Evolutionary conservation across 2,329 filamentous ascomycete genomes (phyloP), one percentile per base, ranked within the genome.

Genomic region (Monosporascus sp.): DNA sequence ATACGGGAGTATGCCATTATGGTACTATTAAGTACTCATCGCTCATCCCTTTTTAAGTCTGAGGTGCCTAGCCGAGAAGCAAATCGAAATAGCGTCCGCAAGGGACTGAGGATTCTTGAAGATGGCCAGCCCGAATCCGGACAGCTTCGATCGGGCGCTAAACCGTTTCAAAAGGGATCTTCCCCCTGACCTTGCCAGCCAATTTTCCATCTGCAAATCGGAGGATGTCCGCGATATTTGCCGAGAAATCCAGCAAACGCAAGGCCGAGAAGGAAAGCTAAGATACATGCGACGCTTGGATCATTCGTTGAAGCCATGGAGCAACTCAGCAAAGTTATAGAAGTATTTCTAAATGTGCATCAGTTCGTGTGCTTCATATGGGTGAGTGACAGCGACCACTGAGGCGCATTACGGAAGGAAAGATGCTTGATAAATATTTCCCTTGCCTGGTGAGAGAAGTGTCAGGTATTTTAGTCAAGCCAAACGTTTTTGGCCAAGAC

Each of bases 281-380:
- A 31, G 47, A 20, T 9, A 49, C 31, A 49, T 49, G 31, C 27
- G 47, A 20, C 47, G 31, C 7, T 49, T 49, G 11, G 38, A 14
- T 31, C 35, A 17, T 49, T 49, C n/a, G 26, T 49, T 22, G 47
- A 38, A 24, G 47, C 47, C 31, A 49, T 49, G 47, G 47, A 49
- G 19, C 27, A 49, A 7, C 26, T 49, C 11, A 37, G 47, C 14
- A 49, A 49, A 24, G 47, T 49, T 5, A 38, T 49, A 17, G 47
- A 49, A 37, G 31, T 49, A 19, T 49, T 37, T 24, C 14, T 49
- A 22, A 49, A 49, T 49, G 47, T 37, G 26, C 22, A 11, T 38
- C 16, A 35, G 11, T 37, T 49, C 7, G 27, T 49, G 26, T 49
- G 47, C 22, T 49, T 49, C 47, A 7, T 49, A 14, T 49, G 47